Evolutionary conservation across 2,329 filamentous ascomycete species (phyloP).

Genomic region (Alternaria ethzedia): DNA sequence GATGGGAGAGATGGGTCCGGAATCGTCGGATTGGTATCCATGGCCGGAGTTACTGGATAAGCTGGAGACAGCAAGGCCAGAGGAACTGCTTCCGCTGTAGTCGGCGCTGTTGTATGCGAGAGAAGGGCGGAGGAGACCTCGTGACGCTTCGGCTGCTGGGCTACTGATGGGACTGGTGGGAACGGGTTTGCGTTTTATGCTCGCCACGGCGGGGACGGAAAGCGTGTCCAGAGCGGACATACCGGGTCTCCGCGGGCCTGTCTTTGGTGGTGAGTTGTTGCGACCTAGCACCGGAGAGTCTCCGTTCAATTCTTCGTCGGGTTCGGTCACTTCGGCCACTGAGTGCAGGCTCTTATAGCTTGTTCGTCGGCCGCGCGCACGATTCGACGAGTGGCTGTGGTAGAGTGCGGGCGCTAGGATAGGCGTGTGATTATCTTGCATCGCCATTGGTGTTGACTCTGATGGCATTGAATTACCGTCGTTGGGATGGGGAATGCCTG

Average conservation of each 20-base stretch:
- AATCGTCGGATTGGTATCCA: conserved; percentile 11
- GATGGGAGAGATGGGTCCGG: conserved; percentile 22
- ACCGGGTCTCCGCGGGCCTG: conserved; percentile 8
- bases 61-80: conserved; percentile 23
- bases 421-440: conserved; percentile 25
- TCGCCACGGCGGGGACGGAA: conserved; percentile 17
- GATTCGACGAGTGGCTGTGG: conserved; percentile 45
- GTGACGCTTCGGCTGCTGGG: conserved; percentile 28
- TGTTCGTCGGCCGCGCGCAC: conserved; percentile 40
- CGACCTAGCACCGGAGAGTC: conserved; percentile 33
- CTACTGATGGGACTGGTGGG: conserved; percentile 21
- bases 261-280: conserved; percentile 6
- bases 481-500: neutral
- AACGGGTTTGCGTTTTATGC: conserved; percentile 38
- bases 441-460: conserved; percentile 8
- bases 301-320: conserved; percentile 23
- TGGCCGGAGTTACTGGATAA: conserved; percentile 8
- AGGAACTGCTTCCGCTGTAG: conserved; percentile 35
- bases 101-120: conserved; percentile 19
- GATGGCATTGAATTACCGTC: conserved; percentile 8
- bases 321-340: conserved; percentile 42
- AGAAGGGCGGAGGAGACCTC: conserved; percentile 29
- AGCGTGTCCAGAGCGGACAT: conserved; percentile 19
- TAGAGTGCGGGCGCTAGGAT: conserved; percentile 35
- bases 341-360: conserved; percentile 42